Base-by-base conservation (phyloP, 768 basidiomycete species). In the Lactarius sanguifluus region DNA sequence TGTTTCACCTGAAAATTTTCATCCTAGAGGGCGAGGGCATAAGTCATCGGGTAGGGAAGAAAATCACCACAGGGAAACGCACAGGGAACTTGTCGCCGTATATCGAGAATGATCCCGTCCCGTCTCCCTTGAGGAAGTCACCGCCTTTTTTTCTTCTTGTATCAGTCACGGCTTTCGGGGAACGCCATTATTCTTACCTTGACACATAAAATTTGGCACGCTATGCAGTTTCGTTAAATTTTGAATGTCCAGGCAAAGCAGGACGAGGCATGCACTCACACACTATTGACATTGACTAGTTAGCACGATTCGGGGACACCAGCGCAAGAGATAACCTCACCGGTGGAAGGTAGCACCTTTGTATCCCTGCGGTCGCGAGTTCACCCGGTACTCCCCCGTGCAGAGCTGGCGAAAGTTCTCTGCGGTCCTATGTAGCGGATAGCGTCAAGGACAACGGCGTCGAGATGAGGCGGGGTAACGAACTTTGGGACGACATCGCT, bases 321-420 rank as follows among this genome's bases (percentile, higher is more conserved):
- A 71, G 50, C 69, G 43, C 58, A 40, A 56, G n/a, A 30, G 59
- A 66, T n/a, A 54, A 64, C 57, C 50, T 71, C 74, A 94, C 95
- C 95, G 83, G 77, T 96, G 95, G 76, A 96, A 96, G 2, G 87
- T 92, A n/a, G 90, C 89, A 72, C 83, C 84, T 76, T 96, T 97
- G 79, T 92, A 97, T 5, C 94, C 94, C 75, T 94, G 91, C 2
- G 94, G 94, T 64, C 92, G 81, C 16, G 89, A 85, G 71, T 95
- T 92, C 7, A 92, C 84, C 71, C 91, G 85, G 77, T 86, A 92
- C 79, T 98, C 96, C n/a, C 97, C 97, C 2, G 96, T 98, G 74
- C 96, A 98, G 32, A 98, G 80, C 73, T 98, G 96, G 67, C 97
- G 83, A 74, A 98, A 98, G 80, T 98, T 99, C 78, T 99, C 96